Evolutionary conservation across 1,284 basidiomycete species (phyloP), one percentile per base, ranked within the genome.

Genomic region (Ustilago trichophora): DNA sequence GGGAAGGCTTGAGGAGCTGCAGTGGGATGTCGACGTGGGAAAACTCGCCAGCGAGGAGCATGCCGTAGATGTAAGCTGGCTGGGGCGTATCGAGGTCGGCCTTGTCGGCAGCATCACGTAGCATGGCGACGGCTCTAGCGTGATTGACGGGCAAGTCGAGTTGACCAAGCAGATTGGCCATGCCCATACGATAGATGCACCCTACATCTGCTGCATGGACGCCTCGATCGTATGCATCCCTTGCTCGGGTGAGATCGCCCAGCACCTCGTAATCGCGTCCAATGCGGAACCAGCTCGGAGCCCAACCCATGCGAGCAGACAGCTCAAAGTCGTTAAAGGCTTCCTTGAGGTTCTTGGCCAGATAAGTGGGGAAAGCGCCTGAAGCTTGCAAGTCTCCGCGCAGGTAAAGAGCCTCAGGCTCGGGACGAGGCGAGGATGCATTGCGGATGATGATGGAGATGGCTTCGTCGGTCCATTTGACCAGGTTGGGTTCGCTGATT

Each of bases 201-300:
- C 88, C 88, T 54, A 89, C 89, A 44, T 92, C 90, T 16, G 86
- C 86, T 15, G 85, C 82, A 62, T 87, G 87, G 26, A 88, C 91
- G 13, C 78, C 93, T 7, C 90, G 86, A 70, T 91, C 89, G 77
- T 93, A 94, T 70, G 91, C 93, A 34, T 91, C 90, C 40, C 84
- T 86, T 0, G 93, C 92, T 32, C 89, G 87, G 0, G 80, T 60
- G 9, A 73, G 41, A 80, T 95, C 91, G 21, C 87, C 87, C 59
- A 94, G 92, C 48, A 87, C 88, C 83, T 97, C 94, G 79, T 97
- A 96, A 73, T 96, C 93, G 24, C 90, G 84, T 0, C 92, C 93
- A 3, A 96, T 87, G 38, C 89, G 86, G 83, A 93, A 96, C 93
- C 93, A 97, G 0, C 72, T 75, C 12, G 77, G 62, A 9, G 78